phyloP scores from a whole-genome alignment of 2,329 filamentous ascomycete genomes.

The Microcyclospora pomicola region DNA sequence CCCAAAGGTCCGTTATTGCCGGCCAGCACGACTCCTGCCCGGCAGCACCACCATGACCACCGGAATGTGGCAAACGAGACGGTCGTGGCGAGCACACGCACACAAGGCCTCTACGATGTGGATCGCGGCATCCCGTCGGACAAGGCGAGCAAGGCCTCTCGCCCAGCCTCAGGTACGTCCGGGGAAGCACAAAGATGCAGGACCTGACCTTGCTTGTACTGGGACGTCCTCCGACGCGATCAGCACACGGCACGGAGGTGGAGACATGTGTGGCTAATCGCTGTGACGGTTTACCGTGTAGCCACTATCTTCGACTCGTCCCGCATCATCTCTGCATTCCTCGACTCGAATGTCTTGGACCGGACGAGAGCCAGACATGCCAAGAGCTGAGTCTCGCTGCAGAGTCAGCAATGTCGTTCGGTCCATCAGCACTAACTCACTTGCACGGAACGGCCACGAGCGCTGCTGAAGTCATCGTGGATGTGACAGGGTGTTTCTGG shows the following conservation, averaged over 20 bases:
- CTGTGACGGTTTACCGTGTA: neutral
- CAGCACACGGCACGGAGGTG: neutral
- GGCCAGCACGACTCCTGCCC: too few species aligned
- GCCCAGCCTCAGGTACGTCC: neutral
- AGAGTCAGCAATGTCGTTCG: neutral
- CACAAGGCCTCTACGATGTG: neutral
- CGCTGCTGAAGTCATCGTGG: too few species aligned
- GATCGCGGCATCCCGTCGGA: neutral
- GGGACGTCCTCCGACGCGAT: neutral
- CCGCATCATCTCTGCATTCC: constrained; percentile 8
- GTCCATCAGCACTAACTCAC: too few species aligned
- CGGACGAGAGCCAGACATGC: constrained; percentile 3
- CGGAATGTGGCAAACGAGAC: too few species aligned
- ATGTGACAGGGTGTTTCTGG: too few species aligned
- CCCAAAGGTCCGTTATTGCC: too few species aligned
- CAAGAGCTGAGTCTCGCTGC: neutral
- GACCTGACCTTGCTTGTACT: too few species aligned
- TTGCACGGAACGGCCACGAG: too few species aligned
- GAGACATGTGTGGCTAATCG: neutral
- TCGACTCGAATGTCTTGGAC: constrained; percentile 15
- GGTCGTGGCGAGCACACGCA: too few species aligned
- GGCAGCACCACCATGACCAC: too few species aligned
- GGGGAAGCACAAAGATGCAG: neutral
- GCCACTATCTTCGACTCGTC: constrained; percentile 14
- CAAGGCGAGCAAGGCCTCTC: neutral